Base-by-base conservation (phyloP, 345 rosid species). In the Salix viminalis region DNA sequence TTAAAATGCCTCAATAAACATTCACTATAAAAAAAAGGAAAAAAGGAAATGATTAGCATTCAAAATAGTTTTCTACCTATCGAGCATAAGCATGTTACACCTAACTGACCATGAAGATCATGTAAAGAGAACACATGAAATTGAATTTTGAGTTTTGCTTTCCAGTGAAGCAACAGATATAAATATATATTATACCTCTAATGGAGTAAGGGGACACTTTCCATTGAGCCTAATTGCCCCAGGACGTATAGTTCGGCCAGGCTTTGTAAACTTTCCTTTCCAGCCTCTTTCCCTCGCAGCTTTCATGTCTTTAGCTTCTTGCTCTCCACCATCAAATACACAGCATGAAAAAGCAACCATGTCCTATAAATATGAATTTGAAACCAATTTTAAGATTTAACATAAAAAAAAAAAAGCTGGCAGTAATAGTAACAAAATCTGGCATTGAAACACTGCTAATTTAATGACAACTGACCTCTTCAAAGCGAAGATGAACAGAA, bases 261-360 rank as follows among this genome's bases (percentile, higher is more conserved):
- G 97, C 87, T 91, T 96, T 68, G 99, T 92, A 79, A 96, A 96
- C 80, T 96, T 96, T 69, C 97, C 99, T 84, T 85, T 91, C 99
- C 99, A 96, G 77, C 98, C 99, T 82, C 90, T 86, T 84, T 96
- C 98, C 85, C 99, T 89, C 28, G 98, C 99, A 66, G 91, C 97
- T 69, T 74, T 80, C 99, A 96, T 96, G 80, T 94, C 97, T 82
- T 76, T 77, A 70, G 82, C 89, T 89, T 96, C 99, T 81, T 90
- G 89, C 77, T 81, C 85, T 46, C 98, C 99, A 62, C 99, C 99
- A 86, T 92, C 99, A 88, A 92, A 96, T 76, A 96, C 84, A 79
- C 99, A 96, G 81, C 99, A 96, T 75, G 99, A 96, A 85, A 96
- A 96, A 83, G 99, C 99, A 79, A 96, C 99, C 99, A 96, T 94